Evolutionary conservation across 768 basidiomycete species (phyloP).

Genomic region (Mycena floridula): DNA sequence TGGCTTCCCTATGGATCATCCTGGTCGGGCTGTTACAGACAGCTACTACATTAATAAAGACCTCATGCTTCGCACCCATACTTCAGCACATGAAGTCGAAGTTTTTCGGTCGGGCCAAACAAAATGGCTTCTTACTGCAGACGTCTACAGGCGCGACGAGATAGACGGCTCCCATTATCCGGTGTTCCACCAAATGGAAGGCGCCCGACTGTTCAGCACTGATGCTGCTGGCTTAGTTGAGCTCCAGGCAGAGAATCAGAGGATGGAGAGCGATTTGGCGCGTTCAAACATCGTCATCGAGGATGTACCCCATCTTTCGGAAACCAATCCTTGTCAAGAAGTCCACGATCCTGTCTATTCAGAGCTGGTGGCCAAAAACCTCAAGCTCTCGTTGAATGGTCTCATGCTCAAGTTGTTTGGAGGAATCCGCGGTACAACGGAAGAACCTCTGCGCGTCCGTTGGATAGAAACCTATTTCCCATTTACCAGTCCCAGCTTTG

Average conservation of each 20-base stretch:
- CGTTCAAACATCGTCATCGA: conserved; percentile 79
- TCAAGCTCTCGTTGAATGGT: conserved; percentile 87
- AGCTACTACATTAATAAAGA: conserved; percentile 92
- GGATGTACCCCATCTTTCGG: conserved; percentile 70
- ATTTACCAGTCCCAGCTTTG: conserved; percentile 96
- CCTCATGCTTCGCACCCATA: conserved; percentile 94
- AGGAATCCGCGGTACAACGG: conserved; percentile 38
- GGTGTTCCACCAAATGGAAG: conserved; percentile 98
- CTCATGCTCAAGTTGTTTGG: conserved; percentile 83
- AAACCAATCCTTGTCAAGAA: conserved; percentile 76
- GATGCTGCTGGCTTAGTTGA: conserved; percentile 51
- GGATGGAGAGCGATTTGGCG: conserved; percentile 53
- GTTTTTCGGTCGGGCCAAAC: conserved; percentile 72
- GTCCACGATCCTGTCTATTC: conserved; percentile 72
- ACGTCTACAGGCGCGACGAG: conserved; percentile 97
- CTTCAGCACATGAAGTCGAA: conserved; percentile 97
- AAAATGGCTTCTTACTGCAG: conserved; percentile 88
- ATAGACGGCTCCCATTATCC: conserved; percentile 97
- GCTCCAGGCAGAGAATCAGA: conserved; percentile 66
- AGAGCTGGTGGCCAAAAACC: conserved; percentile 69
- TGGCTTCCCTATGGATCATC: conserved; percentile 90
- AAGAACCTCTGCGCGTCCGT: conserved; percentile 77
- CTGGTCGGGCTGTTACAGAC: conserved; percentile 85
- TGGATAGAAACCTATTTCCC: conserved; percentile 99
- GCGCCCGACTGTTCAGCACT: conserved; percentile 73